Base-by-base conservation (phyloP, 129 eudicot species). In the Chrysanthemum lavandulifolium region DNA sequence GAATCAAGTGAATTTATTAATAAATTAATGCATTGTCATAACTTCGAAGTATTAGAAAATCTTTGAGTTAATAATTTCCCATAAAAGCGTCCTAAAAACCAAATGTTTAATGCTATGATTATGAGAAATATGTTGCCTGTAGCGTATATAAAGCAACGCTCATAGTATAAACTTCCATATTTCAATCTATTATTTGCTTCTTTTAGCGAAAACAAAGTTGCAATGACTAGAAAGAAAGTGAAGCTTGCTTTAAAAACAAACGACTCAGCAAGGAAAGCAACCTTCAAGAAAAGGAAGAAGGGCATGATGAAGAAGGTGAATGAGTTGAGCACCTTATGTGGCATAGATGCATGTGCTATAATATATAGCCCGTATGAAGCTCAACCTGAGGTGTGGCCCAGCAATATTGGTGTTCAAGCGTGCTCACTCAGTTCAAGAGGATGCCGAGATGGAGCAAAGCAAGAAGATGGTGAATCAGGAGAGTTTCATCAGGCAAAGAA, bases 271-370 rank as follows among this genome's bases (percentile, higher is more conserved):
- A 68, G 83, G 71, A 74, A 74, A 80, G 75, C 83, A 19, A 80
- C 83, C 29, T 74, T 66, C 83, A 80, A 68, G 79, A 80, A 80
- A 79, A 79, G 83, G 70, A 80, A 74, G 79, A 73, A 73, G 76
- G 76, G 83, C 43, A 52, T 80, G 71, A 80, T 80, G 83, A 80
- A 80, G 83, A 80, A 73, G 75, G 79, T 73, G 66, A 74, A 74
- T 74, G 83, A 80, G 79, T 67, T 80, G 19, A 73, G 83, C 78
- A 74, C 79, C 47, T 65, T 80, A 70, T 68, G 79, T 31, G 84
- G 77, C 48, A 70, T 69, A 1, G 84, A 80, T 40, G 80, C 80
- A 10, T 74, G 84, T 14, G 77, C 73, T 4, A 80, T 80, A 40
- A 74, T 80, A 53, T 74, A 80, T 67, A 73, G 76, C 15, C 72